Base-by-base conservation (phyloP, 2,329 filamentous ascomycete species). In the Aspergillus transmontanensis region DNA sequence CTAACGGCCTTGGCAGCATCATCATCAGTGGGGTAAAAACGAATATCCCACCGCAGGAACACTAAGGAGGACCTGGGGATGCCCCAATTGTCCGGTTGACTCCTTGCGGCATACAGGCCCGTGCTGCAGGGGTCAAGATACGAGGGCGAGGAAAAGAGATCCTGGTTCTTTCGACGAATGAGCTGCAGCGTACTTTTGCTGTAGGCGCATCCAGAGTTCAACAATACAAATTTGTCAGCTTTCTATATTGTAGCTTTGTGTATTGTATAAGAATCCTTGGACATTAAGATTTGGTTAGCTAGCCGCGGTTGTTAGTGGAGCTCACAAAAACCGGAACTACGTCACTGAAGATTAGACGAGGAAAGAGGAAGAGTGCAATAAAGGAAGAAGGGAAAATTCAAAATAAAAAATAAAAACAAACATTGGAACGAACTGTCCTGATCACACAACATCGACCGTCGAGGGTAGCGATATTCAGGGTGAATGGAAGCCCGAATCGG, bases 51-150 rank as follows among this genome's bases (percentile, higher is more conserved):
- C 57, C 61, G 60, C 59, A 66, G 62, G 62, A 61, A 64, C 58
- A 56, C 63, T 57, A 53, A 61, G 57, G 61, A 58, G 54, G 68
- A 59, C 63, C 59, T 65, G 59, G 55, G 62, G 53, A 66, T 67
- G 62, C 59, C 61, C 64, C 63, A 64, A 65, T 65, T 64, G 50
- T 65, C 64, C 66, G 63, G 54, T 32, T 46, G 57, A 58, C 63
- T 68, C 73, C 74, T 75, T 76, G 68, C 73, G 51, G 69, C 64
- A 53, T 36, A 54, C 50, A 61, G 62, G 67, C 69, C 71, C 62
- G 73, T 72, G 72, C 68, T 67, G 63, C 58, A 66, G 62, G 64
- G 59, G 64, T 60, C 48, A 11, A 53, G 57, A 46, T 28, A 41
- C 26, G 30, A 21, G 36, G 30, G 19, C n/a, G 51, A 54, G 50